These are phyloP conservation scores for Mitragyna speciosa DNA, from an alignment of 257 asterid genomes.

Conservation along the genomic window DNA sequence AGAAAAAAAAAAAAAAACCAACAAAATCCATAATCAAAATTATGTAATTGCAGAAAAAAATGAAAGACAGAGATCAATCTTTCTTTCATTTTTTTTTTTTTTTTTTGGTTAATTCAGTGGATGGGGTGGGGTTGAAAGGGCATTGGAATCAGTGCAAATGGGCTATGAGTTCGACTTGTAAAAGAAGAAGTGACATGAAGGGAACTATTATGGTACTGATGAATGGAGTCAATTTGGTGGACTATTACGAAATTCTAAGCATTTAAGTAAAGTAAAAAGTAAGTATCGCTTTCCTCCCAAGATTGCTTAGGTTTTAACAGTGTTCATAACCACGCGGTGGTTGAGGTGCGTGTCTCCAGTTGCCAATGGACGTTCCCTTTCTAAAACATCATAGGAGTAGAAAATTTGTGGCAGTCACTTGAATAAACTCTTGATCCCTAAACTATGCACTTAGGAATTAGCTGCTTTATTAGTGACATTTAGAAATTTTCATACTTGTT, in stretches of 20 bases:
- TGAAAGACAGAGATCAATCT: slow-evolving; percentile 9
- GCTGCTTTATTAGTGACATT: too few species aligned
- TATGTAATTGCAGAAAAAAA: slow-evolving; percentile 31
- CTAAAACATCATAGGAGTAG: too few species aligned
- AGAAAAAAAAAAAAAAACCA: slow-evolving; percentile 6
- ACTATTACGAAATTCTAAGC: neutral
- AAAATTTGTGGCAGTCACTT: too few species aligned
- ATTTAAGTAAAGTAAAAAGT: too few species aligned
- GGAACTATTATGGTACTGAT: neutral
- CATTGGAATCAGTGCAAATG: neutral
- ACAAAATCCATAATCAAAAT: slow-evolving; percentile 21
- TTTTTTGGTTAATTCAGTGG: neutral
- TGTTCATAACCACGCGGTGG: too few species aligned
- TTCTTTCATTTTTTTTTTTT: neutral
- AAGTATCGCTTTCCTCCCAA: too few species aligned
- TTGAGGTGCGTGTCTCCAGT: too few species aligned
- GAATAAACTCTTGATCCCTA: too few species aligned
- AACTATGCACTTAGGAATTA: too few species aligned
- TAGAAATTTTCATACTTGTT: too few species aligned
- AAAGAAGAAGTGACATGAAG: neutral
- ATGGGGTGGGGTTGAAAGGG: slow-evolving; percentile 3
- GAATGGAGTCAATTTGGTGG: slow-evolving; percentile 17
- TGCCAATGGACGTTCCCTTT: too few species aligned
- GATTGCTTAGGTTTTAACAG: too few species aligned
- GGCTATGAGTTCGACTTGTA: neutral